These are phyloP conservation scores for Ascosphaera acerosa DNA, from an alignment of 2,329 filamentous ascomycete species.

Conservation along the genomic window DNA sequence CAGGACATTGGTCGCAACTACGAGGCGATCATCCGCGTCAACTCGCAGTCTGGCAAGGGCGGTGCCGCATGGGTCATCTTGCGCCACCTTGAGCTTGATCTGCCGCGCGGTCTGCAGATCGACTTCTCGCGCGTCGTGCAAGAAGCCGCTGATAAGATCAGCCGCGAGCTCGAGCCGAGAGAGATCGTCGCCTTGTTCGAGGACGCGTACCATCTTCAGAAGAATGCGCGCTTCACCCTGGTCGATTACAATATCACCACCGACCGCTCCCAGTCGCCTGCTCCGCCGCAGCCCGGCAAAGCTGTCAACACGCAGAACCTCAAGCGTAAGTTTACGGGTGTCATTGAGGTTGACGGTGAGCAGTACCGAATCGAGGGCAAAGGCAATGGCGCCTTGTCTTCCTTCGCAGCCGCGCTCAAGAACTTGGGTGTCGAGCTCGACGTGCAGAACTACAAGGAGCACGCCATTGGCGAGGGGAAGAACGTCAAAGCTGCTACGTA, in stretches of 20 bases:
- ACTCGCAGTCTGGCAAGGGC: slow-evolving; percentile 87
- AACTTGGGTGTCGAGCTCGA: slow-evolving; percentile 65
- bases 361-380: slow-evolving; percentile 57
- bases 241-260: slow-evolving; percentile 79
- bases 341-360: slow-evolving; percentile 55
- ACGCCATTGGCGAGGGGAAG: slow-evolving; percentile 58
- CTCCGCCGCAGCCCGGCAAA: slow-evolving; percentile 39
- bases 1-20: slow-evolving; percentile 90
- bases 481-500: slow-evolving; percentile 87
- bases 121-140: slow-evolving; percentile 80
- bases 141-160: slow-evolving; percentile 48
- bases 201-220: slow-evolving; percentile 58
- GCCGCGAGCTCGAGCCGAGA: slow-evolving; percentile 55
- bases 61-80: slow-evolving; percentile 88
- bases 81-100: slow-evolving; percentile 66
- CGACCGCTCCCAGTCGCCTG: slow-evolving; percentile 54
- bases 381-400: slow-evolving; percentile 78
- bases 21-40: slow-evolving; percentile 93
- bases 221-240: slow-evolving; percentile 62
- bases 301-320: slow-evolving; percentile 55
- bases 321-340: slow-evolving; percentile 59
- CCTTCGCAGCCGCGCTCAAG: slow-evolving; percentile 56
- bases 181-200: slow-evolving; percentile 84
- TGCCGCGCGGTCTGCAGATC: slow-evolving; percentile 76
- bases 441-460: slow-evolving; percentile 87